Evolutionary conservation across 2,329 filamentous ascomycete species (phyloP).

Genomic region (Pestalotiopsis fici): DNA sequence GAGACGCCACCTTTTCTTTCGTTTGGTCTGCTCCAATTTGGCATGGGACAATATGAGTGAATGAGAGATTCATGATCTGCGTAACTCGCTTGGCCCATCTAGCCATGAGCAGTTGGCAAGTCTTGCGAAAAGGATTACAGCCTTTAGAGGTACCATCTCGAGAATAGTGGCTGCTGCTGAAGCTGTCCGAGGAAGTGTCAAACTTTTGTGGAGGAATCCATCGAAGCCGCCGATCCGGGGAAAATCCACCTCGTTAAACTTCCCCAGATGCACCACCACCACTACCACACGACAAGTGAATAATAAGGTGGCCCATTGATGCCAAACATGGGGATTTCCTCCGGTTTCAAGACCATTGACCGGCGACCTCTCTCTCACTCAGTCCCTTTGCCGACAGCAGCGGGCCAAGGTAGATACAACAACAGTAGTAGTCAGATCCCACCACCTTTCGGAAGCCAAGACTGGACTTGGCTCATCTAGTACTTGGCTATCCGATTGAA

Average conservation of each 20-base stretch:
- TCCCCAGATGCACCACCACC: background rate
- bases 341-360: background rate
- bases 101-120: too few species aligned
- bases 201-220: background rate
- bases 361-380: background rate
- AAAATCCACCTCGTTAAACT: background rate
- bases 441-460: background rate
- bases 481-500: slow-evolving; percentile 4
- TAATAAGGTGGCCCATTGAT: background rate
- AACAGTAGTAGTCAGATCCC: background rate
- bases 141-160: background rate
- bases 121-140: background rate
- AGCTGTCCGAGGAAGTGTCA: background rate
- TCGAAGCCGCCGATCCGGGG: slow-evolving; percentile 9
- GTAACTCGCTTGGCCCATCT: too few species aligned
- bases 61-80: too few species aligned
- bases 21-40: too few species aligned
- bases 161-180: background rate
- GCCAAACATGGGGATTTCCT: background rate
- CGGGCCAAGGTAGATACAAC: background rate
- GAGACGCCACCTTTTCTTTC: background rate
- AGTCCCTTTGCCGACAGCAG: background rate
- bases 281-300: background rate
- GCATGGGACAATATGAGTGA: too few species aligned
- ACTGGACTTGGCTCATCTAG: background rate